A percentile compares a stretch with the other conserved stretches of the same genome.
Evolutionary conservation across 83 land plant genomes (phyloP).

Genomic region (Isoetes engelmannii): DNA sequence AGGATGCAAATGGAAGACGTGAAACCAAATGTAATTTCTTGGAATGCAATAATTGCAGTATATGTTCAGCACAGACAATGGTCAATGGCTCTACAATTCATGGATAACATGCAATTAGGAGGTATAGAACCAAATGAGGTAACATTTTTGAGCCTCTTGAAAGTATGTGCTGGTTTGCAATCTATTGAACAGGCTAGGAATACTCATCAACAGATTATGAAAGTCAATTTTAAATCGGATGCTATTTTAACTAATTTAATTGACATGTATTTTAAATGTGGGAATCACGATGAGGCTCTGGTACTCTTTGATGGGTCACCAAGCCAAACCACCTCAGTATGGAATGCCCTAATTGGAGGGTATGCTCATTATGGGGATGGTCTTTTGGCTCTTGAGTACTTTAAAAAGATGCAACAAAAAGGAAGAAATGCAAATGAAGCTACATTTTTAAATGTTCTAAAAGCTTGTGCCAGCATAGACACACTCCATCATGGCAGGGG

Average conservation of each 20-base stretch:
- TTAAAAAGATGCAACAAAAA: constrained; percentile 2
- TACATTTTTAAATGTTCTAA: not conserved
- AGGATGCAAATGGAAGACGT: too few relatives aligned
- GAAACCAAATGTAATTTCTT: too few relatives aligned
- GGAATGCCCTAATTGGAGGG: constrained; percentile 1
- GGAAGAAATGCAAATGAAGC: not conserved
- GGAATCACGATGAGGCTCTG: not conserved
- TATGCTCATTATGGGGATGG: constrained; percentile 1
- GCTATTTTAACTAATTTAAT: not conserved
- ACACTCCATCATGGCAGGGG: not conserved
- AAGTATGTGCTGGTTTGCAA: constrained; percentile 4
- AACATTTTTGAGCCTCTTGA: constrained; percentile 3
- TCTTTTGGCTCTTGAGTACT: not conserved
- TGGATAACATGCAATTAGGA: not conserved
- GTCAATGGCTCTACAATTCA: not conserved
- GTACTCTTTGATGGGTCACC: constrained; percentile 4
- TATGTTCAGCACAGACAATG: too few relatives aligned
- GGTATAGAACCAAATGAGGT: constrained; percentile 2
- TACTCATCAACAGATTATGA: not conserved
- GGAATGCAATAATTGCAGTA: too few relatives aligned
- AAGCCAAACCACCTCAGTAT: not conserved
- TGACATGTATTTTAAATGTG: constrained; percentile 15
- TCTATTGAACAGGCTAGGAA: not conserved
- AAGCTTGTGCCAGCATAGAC: constrained; percentile 10
- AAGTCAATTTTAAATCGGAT: not conserved